A percentile compares a stretch with the other conserved stretches of the same genome.
phyloP scores from a whole-genome alignment of 495 filamentous ascomycete species.

The Penicillium ucsense region DNA sequence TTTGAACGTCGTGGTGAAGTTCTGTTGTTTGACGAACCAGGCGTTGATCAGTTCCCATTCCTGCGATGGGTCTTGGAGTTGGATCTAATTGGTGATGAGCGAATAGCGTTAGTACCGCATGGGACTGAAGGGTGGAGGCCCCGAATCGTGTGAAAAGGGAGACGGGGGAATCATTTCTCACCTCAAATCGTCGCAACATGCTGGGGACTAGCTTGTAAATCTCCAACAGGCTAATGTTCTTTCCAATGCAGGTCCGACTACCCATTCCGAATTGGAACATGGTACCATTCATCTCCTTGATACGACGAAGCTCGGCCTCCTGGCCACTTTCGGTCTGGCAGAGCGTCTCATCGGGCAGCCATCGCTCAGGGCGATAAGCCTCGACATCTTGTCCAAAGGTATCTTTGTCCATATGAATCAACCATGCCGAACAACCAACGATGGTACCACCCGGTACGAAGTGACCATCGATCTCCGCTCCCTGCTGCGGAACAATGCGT shows the following conservation, averaged over 20 bases:
- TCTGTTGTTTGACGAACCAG: conserved; percentile 10
- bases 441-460: conserved; percentile 52
- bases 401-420: conserved; percentile 47
- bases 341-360: conserved; percentile 34
- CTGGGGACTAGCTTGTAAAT: conserved; percentile 22
- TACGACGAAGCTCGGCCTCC: conserved; percentile 2
- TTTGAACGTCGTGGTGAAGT: conserved; percentile 8
- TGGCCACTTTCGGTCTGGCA: conserved; percentile 3
- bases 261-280: conserved; percentile 18
- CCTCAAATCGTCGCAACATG: conserved; percentile 10
- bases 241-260: conserved; percentile 18
- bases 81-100: not conserved
- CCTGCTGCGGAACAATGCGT: conserved; percentile 32
- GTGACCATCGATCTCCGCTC: conserved; percentile 33
- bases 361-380: conserved; percentile 50
- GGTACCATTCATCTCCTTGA: conserved; percentile 10
- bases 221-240: conserved; percentile 20
- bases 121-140: not conserved
- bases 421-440: conserved; percentile 52
- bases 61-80: conserved; percentile 19
- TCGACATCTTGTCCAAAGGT: conserved; percentile 53
- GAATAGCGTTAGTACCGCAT: not conserved
- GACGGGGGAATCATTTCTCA: not conserved
- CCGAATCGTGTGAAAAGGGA: too few species aligned
- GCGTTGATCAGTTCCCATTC: conserved; percentile 16